A percentile compares a stretch with the other conserved stretches of the same genome.
phyloP scores from a whole-genome alignment of 208 protist genomes.

The Wallacemonas sp. region DNA sequence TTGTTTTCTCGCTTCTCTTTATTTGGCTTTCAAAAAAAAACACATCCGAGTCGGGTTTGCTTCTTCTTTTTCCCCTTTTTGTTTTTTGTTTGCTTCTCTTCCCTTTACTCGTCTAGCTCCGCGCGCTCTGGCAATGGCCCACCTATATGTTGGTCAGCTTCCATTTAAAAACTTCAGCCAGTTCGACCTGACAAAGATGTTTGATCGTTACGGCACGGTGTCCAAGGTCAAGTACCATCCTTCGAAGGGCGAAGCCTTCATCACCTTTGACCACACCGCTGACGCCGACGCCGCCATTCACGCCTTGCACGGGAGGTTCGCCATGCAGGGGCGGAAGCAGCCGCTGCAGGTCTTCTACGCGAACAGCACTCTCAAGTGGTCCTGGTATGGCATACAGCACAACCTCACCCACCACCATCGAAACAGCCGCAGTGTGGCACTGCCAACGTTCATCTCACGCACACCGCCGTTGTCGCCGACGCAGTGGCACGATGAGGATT shows the following conservation, averaged over 20 bases:
- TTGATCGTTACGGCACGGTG: slow-evolving; percentile 5
- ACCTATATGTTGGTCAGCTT: slow-evolving; percentile 12
- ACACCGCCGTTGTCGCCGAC: slow-evolving; percentile 10
- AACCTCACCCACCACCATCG: slow-evolving; percentile 7
- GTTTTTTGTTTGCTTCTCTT: not conserved
- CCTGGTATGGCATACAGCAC: slow-evolving; percentile 14
- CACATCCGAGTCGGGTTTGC: not conserved
- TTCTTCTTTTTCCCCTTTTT: no score
- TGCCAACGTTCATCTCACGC: slow-evolving; percentile 3
- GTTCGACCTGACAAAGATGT: slow-evolving; percentile 5
- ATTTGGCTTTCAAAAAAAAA: slow-evolving; percentile 5
- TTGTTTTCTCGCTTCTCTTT: no score
- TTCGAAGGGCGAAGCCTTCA: slow-evolving; percentile 11
- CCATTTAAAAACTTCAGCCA: slow-evolving; percentile 13
- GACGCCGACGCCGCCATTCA: slow-evolving; percentile 17
- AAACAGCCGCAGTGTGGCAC: not conserved
- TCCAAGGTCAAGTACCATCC: slow-evolving; percentile 8
- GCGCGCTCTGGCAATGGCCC: not conserved
- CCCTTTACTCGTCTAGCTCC: not conserved
- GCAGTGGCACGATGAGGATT: not conserved
- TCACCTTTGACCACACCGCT: slow-evolving; percentile 12
- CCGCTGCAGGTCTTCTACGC: slow-evolving; percentile 17
- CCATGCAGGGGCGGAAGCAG: slow-evolving; percentile 7
- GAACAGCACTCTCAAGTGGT: slow-evolving; percentile 11
- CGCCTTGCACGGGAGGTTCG: slow-evolving; percentile 6